Percentiles rank a stretch among this genome's conserved stretches.
Conservation (phyloP, 768 basidiomycete genomes). For the Pulveroboletus sp. region DNA sequence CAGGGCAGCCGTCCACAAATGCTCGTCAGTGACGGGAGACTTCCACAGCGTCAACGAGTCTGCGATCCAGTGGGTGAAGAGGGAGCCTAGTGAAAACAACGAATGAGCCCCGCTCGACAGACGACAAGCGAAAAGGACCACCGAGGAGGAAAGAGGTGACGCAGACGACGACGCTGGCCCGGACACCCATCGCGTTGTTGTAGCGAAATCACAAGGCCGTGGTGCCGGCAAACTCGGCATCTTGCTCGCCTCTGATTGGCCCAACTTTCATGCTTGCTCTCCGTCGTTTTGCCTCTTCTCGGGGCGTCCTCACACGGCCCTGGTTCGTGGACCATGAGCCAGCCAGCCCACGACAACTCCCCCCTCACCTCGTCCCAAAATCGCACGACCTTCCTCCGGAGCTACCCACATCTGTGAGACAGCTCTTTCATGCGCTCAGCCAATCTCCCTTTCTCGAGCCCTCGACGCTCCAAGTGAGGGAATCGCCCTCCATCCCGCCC, state of each 20-base stretch:
- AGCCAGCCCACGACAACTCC: constrained; percentile 10
- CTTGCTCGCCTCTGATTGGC: constrained; percentile 10
- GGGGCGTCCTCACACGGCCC: constrained; percentile 33
- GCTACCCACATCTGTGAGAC: constrained; percentile 48
- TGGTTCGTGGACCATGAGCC: constrained; percentile 66
- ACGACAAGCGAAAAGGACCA: constrained; percentile 26
- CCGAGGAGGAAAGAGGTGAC: constrained; percentile 79
- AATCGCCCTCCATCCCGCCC: constrained; percentile 45
- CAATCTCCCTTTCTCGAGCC: constrained; percentile 69
- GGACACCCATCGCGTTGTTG: constrained; percentile 54
- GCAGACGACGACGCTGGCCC: constrained; percentile 70
- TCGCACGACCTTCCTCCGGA: constrained; percentile 42
- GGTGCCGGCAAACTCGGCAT: not conserved
- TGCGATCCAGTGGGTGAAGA: constrained; percentile 92
- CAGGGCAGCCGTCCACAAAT: constrained; percentile 75
- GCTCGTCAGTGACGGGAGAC: constrained; percentile 78
- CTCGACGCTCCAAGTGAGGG: constrained; percentile 49
- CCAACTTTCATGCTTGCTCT: constrained; percentile 19
- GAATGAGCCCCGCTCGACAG: not conserved
- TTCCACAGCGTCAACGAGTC: constrained; percentile 89
- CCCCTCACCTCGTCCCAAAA: constrained; percentile 25
- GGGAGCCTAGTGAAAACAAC: constrained; percentile 46
- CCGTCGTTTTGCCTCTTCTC: constrained; percentile 18
- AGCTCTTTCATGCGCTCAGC: constrained; percentile 53
- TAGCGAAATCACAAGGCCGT: constrained; percentile 21